Evolutionary conservation across 2,329 filamentous ascomycete genomes (phyloP).

Genomic region (Fusarium chuoi): DNA sequence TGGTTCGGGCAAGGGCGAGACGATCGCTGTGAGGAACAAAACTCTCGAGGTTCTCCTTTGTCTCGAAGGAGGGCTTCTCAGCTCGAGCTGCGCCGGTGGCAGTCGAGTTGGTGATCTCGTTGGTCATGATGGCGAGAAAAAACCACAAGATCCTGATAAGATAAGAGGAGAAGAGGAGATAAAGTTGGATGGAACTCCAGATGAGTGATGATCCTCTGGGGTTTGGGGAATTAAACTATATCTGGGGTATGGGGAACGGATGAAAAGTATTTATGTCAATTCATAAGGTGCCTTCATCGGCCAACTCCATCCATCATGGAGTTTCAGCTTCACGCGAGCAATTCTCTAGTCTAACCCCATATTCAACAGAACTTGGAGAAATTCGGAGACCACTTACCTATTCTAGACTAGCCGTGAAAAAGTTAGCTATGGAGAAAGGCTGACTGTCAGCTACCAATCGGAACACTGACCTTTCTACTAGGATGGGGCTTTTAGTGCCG

Average conservation of each 20-base stretch:
- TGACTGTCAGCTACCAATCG: slow-evolving; percentile 9
- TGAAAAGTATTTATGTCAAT: slow-evolving; percentile 11
- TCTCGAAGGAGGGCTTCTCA: slow-evolving; percentile 4
- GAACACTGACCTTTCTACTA: not conserved
- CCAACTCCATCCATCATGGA: not conserved
- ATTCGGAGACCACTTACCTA: not conserved
- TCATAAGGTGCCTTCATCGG: not conserved
- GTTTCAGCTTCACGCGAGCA: slow-evolving; percentile 1
- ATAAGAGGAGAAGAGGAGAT: not conserved
- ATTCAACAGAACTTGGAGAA: not conserved
- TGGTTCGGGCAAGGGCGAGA: not conserved
- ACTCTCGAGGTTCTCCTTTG: not conserved
- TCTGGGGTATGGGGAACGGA: slow-evolving; percentile 17
- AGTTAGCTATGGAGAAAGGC: not conserved
- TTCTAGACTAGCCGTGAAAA: not conserved
- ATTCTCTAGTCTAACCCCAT: not conserved
- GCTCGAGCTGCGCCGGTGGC: not conserved
- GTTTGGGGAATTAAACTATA: not conserved
- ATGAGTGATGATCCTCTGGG: not conserved
- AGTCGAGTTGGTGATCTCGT: slow-evolving; percentile 10
- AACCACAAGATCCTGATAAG: not conserved
- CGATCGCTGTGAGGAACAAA: not conserved
- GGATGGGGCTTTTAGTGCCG: not conserved
- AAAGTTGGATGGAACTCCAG: slow-evolving; percentile 1
- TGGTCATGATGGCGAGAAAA: not conserved